A percentile compares a stretch with the other conserved stretches of the same genome.
Evolutionary conservation across 1,284 basidiomycete species (phyloP).

Genomic region (Rhizoctonia solani): DNA sequence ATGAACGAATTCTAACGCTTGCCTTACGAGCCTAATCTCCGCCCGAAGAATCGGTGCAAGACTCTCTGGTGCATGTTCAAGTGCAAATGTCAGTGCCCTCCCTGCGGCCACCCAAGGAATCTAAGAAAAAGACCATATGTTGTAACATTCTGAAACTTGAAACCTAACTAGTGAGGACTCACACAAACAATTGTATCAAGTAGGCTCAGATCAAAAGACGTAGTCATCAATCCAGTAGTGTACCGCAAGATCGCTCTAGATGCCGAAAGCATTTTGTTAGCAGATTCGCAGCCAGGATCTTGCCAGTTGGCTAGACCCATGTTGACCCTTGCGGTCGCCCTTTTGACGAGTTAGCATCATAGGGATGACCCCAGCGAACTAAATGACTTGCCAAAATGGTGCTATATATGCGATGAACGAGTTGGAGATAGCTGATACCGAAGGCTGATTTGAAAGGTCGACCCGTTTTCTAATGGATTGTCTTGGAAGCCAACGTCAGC

Average conservation of each 20-base stretch:
- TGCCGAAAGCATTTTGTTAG: slow-evolving; percentile 1
- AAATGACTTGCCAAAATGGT: background rate
- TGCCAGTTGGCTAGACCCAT: slow-evolving; percentile 9
- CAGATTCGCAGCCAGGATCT: slow-evolving; percentile 22
- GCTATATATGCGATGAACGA: slow-evolving; percentile 21
- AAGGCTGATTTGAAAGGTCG: slow-evolving; percentile 1
- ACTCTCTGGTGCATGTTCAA: slow-evolving; percentile 17
- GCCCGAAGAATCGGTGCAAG: slow-evolving; percentile 17
- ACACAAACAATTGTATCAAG: slow-evolving; percentile 14
- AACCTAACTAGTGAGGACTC: no score
- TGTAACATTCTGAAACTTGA: no score
- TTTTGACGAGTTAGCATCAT: background rate
- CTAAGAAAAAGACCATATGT: background rate
- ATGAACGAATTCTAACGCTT: background rate
- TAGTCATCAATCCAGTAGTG: background rate
- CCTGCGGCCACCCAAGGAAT: slow-evolving; percentile 4
- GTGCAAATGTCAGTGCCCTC: background rate
- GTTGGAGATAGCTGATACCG: slow-evolving; percentile 18
- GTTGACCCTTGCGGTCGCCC: background rate
- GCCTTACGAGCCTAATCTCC: slow-evolving; percentile 15
- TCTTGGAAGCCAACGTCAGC: no score
- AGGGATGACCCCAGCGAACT: background rate
- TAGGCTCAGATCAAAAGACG: background rate
- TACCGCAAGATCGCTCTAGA: slow-evolving; percentile 8
- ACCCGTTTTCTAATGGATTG: no score